Evolutionary conservation across 495 filamentous ascomycete genomes (phyloP).

Genomic region (Patellaria atrata): DNA sequence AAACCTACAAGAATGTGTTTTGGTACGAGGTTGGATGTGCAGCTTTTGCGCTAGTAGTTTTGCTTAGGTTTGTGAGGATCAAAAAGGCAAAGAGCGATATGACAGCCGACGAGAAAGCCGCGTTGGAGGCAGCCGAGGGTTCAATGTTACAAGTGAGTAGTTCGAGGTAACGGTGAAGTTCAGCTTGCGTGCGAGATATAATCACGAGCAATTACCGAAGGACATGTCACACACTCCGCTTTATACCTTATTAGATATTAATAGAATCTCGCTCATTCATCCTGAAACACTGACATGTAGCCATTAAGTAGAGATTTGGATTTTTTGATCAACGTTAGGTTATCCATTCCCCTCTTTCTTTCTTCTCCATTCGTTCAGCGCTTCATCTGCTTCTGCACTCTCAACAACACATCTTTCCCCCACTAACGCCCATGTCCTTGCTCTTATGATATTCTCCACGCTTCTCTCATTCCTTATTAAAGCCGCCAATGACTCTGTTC

Average conservation of each 20-base stretch:
- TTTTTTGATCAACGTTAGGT: background rate
- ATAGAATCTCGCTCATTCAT: too few species aligned
- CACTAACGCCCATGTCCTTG: slow-evolving; percentile 72
- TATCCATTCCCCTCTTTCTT: slow-evolving; percentile 25
- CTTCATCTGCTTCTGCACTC: slow-evolving; percentile 45
- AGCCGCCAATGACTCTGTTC: slow-evolving; percentile 67
- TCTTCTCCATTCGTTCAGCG: slow-evolving; percentile 46
- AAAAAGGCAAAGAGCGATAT: slow-evolving; percentile 52
- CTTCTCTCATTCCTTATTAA: slow-evolving; percentile 70
- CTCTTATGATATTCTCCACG: slow-evolving; percentile 76
- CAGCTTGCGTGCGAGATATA: too few species aligned
- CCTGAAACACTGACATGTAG: too few species aligned
- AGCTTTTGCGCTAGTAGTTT: slow-evolving; percentile 37
- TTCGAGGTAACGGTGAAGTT: too few species aligned
- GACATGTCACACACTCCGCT: too few species aligned
- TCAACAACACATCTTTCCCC: slow-evolving; percentile 56
- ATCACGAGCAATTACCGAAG: too few species aligned
- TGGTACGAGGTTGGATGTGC: slow-evolving; percentile 52
- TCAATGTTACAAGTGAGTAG: too few species aligned
- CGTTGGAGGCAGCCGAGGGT: too few species aligned
- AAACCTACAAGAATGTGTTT: slow-evolving; percentile 50
- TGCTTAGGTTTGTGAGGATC: slow-evolving; percentile 49
- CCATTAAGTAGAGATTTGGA: background rate
- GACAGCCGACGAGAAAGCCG: slow-evolving; percentile 49
- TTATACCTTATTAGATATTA: too few species aligned